A percentile compares a stretch with the other conserved stretches of the same genome.
Evolutionary conservation across 202 grass and related monocot species (phyloP).

Genomic region (Zizania palustris): DNA sequence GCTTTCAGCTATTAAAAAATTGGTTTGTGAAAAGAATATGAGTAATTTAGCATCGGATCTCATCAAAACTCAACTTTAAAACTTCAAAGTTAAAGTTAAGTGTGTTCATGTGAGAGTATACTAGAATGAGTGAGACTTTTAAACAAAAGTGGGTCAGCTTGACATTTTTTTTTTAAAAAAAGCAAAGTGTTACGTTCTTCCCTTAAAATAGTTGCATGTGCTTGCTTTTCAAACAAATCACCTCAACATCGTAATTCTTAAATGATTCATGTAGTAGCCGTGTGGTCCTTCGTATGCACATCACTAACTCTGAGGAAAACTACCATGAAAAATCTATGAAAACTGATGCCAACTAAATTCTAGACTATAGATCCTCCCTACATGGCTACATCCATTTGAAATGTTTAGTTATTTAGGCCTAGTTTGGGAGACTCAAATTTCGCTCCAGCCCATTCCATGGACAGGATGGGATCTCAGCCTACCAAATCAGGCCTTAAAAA

Average conservation of each 20-base stretch:
- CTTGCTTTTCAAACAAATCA: neutral
- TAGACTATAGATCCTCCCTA: neutral
- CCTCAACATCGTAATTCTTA: neutral
- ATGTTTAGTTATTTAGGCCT: neutral
- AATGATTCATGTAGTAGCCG: neutral
- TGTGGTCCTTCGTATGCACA: neutral
- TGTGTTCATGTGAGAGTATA: no score
- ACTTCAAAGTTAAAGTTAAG: no score
- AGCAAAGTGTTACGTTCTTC: neutral
- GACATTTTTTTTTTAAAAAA: no score
- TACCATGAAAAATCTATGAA: neutral
- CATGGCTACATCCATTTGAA: neutral
- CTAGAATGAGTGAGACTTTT: no score
- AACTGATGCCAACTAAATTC: neutral
- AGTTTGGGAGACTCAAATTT: no score
- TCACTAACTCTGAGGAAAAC: neutral
- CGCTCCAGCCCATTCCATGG: no score
- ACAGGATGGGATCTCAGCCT: no score
- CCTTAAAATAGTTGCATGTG: neutral
- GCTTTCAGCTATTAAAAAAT: neutral
- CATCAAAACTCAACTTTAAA: no score
- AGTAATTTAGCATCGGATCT: no score
- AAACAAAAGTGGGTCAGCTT: no score
- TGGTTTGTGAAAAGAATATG: no score
- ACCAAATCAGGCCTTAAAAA: no score